These are phyloP conservation scores for Tremella mesenterica DNA, from an alignment of 768 basidiomycete species.

Conservation along the genomic window DNA sequence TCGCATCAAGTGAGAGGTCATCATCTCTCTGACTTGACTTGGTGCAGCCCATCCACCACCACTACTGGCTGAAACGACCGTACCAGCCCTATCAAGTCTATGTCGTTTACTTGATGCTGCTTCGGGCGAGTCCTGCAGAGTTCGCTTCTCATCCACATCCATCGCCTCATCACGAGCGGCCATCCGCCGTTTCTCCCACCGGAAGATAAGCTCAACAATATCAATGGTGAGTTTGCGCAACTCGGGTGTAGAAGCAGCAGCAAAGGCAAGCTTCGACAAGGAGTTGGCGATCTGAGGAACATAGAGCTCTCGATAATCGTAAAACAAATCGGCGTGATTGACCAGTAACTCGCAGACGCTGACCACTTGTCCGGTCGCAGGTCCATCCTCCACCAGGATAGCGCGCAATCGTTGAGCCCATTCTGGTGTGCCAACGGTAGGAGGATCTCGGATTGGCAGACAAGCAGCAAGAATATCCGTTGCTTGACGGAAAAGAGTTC, in stretches of 20 bases:
- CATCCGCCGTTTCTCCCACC: constrained; percentile 62
- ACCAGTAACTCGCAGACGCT: constrained; percentile 86
- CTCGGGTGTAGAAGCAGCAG: constrained; percentile 59
- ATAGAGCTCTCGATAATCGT: constrained; percentile 82
- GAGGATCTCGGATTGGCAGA: constrained; percentile 56
- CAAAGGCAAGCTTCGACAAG: constrained; percentile 76
- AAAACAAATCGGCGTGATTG: constrained; percentile 83
- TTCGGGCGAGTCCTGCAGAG: constrained; percentile 9
- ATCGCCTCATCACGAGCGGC: constrained; percentile 44
- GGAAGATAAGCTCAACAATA: constrained; percentile 79
- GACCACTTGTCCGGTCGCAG: constrained; percentile 56
- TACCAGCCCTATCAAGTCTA: constrained; percentile 43
- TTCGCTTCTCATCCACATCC: constrained; percentile 49
- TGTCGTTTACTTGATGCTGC: constrained; percentile 38
- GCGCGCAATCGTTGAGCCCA: constrained; percentile 85
- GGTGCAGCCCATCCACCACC: constrained; percentile 62
- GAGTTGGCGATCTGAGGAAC: constrained; percentile 88
- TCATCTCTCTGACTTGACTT: constrained; percentile 69
- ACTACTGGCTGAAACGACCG: constrained; percentile 39
- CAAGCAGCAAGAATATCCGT: constrained; percentile 77
- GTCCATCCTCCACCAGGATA: constrained; percentile 79
- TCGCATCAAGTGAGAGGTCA: constrained; percentile 92
- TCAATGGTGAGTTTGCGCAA: constrained; percentile 82
- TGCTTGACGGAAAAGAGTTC: constrained; percentile 70
- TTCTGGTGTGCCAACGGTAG: constrained; percentile 48